Conservation (phyloP, 306 rosid genomes). For the Corylus avellana region DNA sequence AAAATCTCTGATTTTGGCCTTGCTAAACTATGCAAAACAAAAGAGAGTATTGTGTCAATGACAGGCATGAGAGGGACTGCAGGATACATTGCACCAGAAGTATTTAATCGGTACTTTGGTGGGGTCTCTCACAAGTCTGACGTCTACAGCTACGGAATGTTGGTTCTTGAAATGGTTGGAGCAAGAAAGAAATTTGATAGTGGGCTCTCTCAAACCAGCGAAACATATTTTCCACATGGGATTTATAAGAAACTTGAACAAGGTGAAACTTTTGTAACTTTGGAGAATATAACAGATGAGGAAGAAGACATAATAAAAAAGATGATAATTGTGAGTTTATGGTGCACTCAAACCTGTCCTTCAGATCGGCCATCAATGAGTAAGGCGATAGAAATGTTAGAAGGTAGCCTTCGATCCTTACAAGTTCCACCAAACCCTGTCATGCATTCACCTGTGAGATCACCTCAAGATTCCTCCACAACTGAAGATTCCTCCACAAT, state of each 20-base stretch:
- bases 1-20: slow-evolving; percentile 49
- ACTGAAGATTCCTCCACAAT: slow-evolving; percentile 1
- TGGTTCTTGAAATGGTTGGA: slow-evolving; percentile 31
- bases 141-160: slow-evolving; percentile 31
- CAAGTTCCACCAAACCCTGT: no score
- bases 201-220: no score
- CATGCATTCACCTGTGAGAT: no score
- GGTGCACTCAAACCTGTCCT: no score
- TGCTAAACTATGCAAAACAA: slow-evolving; percentile 36
- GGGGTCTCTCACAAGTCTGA: slow-evolving; percentile 37
- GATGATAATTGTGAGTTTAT: no score
- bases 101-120: slow-evolving; percentile 26
- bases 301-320: no score
- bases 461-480: not conserved
- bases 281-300: no score
- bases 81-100: slow-evolving; percentile 41
- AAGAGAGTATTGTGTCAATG: slow-evolving; percentile 36
- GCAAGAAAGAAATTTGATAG: slow-evolving; percentile 30
- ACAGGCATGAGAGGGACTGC: slow-evolving; percentile 36
- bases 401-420: no score
- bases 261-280: no score
- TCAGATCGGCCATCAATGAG: no score
- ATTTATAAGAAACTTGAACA: no score
- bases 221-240: not conserved
- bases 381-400: no score